These are phyloP conservation scores for Globisporangium emineosum DNA, from an alignment of 352 stramenopile species.

Conservation along the genomic window DNA sequence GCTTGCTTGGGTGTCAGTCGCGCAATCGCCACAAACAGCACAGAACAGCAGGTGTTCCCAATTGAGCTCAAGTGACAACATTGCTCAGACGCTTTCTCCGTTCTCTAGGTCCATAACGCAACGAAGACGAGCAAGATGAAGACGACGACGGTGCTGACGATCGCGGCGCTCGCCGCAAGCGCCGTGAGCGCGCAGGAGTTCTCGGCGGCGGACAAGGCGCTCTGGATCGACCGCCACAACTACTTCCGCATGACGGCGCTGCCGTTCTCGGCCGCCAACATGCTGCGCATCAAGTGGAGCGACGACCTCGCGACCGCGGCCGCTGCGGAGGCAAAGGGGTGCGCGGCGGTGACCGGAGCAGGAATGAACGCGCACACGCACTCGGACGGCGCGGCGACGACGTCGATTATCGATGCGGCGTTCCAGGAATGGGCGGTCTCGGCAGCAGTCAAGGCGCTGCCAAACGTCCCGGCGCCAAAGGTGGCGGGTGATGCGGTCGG, in stretches of 20 bases:
- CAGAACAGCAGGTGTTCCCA: not conserved
- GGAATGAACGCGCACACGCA: constrained; percentile 52
- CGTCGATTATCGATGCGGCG: constrained; percentile 44
- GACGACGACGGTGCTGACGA: constrained; percentile 8
- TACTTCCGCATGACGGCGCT: constrained; percentile 76
- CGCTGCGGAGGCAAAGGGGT: constrained; percentile 34
- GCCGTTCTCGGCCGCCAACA: constrained; percentile 59
- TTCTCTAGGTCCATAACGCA: not conserved
- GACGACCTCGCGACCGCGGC: constrained; percentile 38
- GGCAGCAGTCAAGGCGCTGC: constrained; percentile 43
- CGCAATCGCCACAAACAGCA: constrained; percentile 6
- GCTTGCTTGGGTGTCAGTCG: not conserved
- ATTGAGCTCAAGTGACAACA: not conserved
- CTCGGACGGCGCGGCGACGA: constrained; percentile 18
- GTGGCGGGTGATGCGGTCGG: constrained; percentile 40
- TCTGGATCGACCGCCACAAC: constrained; percentile 76
- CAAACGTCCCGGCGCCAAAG: constrained; percentile 43
- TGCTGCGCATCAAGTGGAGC: constrained; percentile 67
- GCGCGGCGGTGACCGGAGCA: constrained; percentile 26
- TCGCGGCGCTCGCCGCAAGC: not conserved
- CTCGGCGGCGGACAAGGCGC: constrained; percentile 38
- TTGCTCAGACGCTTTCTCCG: not conserved
- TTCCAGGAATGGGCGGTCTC: constrained; percentile 61
- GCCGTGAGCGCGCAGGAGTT: constrained; percentile 22
- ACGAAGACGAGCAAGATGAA: constrained; percentile 13